phyloP scores from a whole-genome alignment of 2,329 filamentous ascomycete species.

The Rutstroemia sydowiana region DNA sequence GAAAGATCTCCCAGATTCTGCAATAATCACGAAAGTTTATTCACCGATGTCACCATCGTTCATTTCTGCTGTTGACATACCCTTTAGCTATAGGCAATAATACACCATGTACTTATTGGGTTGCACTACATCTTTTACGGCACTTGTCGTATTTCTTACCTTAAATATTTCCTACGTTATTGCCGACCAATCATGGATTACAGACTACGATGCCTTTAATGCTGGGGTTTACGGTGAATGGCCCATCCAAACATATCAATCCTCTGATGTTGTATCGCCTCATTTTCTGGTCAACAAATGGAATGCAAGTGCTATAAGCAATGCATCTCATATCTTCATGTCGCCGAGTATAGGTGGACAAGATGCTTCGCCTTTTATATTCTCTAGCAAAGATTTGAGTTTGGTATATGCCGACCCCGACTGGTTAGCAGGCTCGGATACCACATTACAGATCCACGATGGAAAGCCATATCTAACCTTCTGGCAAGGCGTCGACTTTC shows the following conservation, averaged over 20 bases:
- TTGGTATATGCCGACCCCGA: constrained; percentile 1
- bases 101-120: neutral
- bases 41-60: constrained; percentile 6
- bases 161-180: neutral
- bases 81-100: neutral
- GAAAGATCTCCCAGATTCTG: neutral
- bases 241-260: neutral
- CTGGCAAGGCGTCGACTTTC: constrained; percentile 4
- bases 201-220: constrained; percentile 1
- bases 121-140: neutral
- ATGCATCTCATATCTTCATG: constrained; percentile 6
- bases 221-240: constrained; percentile 2
- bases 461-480: constrained; percentile 3
- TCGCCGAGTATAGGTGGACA: neutral
- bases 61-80: neutral
- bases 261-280: neutral
- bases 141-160: neutral
- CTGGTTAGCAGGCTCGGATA: constrained; percentile 3
- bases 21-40: constrained; percentile 3
- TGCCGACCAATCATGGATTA: neutral
- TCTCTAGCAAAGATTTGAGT: constrained; percentile 7
- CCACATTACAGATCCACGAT: neutral
- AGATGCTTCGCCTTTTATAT: neutral
- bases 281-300: constrained; percentile 5
- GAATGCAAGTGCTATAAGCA: constrained; percentile 2